A percentile compares a stretch with the other conserved stretches of the same genome.
phyloP scores from a whole-genome alignment of 306 rosid genomes.

The Clitoria ternatea region DNA sequence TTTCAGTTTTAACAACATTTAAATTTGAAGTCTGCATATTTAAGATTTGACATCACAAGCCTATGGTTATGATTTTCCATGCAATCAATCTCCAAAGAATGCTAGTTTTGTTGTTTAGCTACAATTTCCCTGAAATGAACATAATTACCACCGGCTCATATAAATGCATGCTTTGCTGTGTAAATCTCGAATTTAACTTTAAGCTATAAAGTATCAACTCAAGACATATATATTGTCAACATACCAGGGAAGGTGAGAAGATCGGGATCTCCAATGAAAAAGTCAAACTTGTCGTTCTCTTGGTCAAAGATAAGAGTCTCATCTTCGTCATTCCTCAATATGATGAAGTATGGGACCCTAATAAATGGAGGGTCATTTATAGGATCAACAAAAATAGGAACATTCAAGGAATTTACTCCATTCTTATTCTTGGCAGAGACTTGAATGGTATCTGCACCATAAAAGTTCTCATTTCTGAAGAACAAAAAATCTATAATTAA shows the following conservation, averaged over 20 bases:
- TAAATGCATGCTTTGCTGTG: not conserved
- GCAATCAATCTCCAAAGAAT: not conserved
- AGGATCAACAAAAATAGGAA: conserved; percentile 70
- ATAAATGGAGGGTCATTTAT: conserved; percentile 80
- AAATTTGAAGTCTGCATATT: not conserved
- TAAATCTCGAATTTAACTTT: not conserved
- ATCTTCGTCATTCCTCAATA: conserved; percentile 52
- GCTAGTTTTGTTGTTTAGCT: not conserved
- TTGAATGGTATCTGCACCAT: conserved; percentile 55
- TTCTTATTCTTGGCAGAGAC: conserved; percentile 56
- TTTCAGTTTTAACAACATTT: not conserved
- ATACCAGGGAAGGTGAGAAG: conserved; percentile 65
- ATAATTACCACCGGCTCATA: not conserved
- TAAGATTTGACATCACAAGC: not conserved
- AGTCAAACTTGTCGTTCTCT: conserved; percentile 58
- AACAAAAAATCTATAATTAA: not conserved
- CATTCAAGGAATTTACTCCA: conserved; percentile 53
- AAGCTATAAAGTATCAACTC: not conserved
- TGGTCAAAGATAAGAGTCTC: conserved; percentile 60
- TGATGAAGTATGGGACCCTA: conserved; percentile 54
- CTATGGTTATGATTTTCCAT: not conserved
- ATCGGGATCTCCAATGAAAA: conserved; percentile 78
- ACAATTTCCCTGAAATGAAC: not conserved
- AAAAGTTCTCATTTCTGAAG: conserved; percentile 67
- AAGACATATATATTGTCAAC: not conserved